These are phyloP conservation scores for Penicillium sp. DNA, from an alignment of 2,329 filamentous ascomycete species.

Conservation along the genomic window DNA sequence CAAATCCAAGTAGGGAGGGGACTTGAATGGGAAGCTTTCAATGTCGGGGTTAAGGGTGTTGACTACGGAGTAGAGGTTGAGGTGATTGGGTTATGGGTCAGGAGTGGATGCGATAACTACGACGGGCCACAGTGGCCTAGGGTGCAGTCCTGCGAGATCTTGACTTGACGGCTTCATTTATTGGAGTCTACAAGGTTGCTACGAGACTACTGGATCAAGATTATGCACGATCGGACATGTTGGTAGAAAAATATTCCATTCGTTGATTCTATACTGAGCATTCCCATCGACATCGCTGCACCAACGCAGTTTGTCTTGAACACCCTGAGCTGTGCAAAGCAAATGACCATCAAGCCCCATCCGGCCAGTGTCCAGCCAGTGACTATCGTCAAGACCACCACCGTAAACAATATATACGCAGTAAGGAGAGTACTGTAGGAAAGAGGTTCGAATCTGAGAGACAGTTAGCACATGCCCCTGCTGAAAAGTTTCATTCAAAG, in stretches of 20 bases:
- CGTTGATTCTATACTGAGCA: neutral
- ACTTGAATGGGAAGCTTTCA: neutral
- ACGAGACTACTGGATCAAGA: neutral
- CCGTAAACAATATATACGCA: neutral
- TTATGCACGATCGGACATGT: neutral
- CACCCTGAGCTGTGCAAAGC: neutral
- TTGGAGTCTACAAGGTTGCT: neutral
- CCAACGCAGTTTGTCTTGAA: neutral
- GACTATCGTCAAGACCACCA: no score
- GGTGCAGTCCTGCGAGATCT: conserved; percentile 12
- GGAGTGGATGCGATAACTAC: conserved; percentile 22
- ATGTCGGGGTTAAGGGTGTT: neutral
- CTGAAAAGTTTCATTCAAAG: conserved; percentile 8
- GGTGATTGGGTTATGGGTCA: neutral
- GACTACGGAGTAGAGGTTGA: conserved; percentile 1
- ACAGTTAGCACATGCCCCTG: conserved; percentile 22
- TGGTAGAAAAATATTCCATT: neutral
- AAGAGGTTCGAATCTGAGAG: conserved; percentile 15
- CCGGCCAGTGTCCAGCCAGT: neutral
- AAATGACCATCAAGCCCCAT: neutral
- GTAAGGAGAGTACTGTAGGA: neutral
- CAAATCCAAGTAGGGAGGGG: neutral
- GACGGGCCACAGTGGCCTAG: conserved; percentile 26
- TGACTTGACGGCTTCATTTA: neutral
- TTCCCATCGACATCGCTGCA: neutral